phyloP scores from a whole-genome alignment of 2,329 filamentous ascomycete genomes.

The Aspergillus unguis region DNA sequence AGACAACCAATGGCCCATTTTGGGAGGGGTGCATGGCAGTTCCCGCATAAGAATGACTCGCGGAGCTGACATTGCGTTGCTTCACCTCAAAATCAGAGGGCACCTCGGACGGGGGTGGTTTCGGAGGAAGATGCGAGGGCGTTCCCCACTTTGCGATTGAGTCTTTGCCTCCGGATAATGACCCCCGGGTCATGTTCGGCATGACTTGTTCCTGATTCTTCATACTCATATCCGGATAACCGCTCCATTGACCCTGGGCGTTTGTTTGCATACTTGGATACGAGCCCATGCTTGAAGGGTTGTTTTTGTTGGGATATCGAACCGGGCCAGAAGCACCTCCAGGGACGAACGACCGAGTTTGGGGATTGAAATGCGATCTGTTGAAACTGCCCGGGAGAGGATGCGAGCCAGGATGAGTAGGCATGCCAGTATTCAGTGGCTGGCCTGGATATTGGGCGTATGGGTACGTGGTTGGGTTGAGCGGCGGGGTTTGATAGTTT shows the following conservation, averaged over 20 bases:
- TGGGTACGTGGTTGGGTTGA: slow-evolving; percentile 59
- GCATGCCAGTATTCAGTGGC: slow-evolving; percentile 54
- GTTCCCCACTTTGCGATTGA: slow-evolving; percentile 52
- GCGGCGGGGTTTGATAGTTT: slow-evolving; percentile 35
- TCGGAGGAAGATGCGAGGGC: slow-evolving; percentile 48
- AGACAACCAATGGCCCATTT: slow-evolving; percentile 40
- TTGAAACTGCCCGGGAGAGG: slow-evolving; percentile 81
- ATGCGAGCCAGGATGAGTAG: slow-evolving; percentile 72
- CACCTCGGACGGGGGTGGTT: slow-evolving; percentile 49
- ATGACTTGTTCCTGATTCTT: slow-evolving; percentile 23
- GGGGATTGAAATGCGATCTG: slow-evolving; percentile 85
- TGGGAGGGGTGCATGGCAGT: slow-evolving; percentile 23
- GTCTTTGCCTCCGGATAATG: slow-evolving; percentile 28
- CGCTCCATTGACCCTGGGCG: slow-evolving; percentile 29
- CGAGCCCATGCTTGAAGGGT: slow-evolving; percentile 27
- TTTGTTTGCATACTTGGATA: slow-evolving; percentile 24
- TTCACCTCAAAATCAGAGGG: slow-evolving; percentile 42
- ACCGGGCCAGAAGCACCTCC: slow-evolving; percentile 41
- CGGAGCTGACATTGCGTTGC: slow-evolving; percentile 25
- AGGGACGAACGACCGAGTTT: slow-evolving; percentile 88
- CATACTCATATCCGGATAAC: slow-evolving; percentile 23
- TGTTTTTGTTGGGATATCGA: slow-evolving; percentile 33
- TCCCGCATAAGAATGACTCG: slow-evolving; percentile 22
- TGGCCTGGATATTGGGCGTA: slow-evolving; percentile 75
- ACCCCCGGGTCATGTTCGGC: slow-evolving; percentile 20